Evolutionary conservation across 1,139 yeast genomes (phyloP).

Genomic region (Hyphopichia burtonii): DNA sequence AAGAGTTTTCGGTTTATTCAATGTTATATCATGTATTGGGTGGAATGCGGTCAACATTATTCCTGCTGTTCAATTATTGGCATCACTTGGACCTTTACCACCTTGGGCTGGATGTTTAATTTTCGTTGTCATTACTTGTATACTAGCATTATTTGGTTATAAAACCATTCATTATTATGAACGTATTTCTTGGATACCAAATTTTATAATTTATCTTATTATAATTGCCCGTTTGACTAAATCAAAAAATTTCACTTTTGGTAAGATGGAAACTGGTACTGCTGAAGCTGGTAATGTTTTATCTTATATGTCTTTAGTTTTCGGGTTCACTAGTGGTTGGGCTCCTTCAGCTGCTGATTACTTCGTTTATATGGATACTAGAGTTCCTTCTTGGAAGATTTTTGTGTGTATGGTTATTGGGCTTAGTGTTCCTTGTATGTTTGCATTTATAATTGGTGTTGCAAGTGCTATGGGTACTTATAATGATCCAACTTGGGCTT

Average conservation of each 20-base stretch:
- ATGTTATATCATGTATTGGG: conserved; percentile 77
- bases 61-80: conserved; percentile 33
- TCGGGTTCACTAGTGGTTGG: conserved; percentile 34
- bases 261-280: conserved; percentile 35
- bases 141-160: conserved; percentile 28
- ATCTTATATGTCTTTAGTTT: conserved; percentile 23
- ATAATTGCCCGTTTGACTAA: conserved; percentile 25
- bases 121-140: conserved; percentile 24
- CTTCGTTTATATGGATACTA: conserved; percentile 26
- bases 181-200: conserved; percentile 30
- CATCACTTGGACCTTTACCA: conserved; percentile 25
- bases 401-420: conserved; percentile 27
- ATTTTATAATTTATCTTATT: conserved; percentile 23
- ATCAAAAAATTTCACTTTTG: conserved; percentile 17
- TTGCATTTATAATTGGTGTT: conserved; percentile 28
- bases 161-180: conserved; percentile 28
- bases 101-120: conserved; percentile 35
- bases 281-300: conserved; percentile 36
- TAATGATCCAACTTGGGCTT: conserved; percentile 17
- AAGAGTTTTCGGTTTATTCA: conserved; percentile 29
- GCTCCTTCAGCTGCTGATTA: conserved; percentile 30
- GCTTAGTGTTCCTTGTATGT: conserved; percentile 24
- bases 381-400: conserved; percentile 24
- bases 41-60: conserved; percentile 95
- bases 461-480: conserved; percentile 27